Conservation (phyloP, 2,329 filamentous ascomycete genomes). For the Penicillium fuscoglaucum region DNA sequence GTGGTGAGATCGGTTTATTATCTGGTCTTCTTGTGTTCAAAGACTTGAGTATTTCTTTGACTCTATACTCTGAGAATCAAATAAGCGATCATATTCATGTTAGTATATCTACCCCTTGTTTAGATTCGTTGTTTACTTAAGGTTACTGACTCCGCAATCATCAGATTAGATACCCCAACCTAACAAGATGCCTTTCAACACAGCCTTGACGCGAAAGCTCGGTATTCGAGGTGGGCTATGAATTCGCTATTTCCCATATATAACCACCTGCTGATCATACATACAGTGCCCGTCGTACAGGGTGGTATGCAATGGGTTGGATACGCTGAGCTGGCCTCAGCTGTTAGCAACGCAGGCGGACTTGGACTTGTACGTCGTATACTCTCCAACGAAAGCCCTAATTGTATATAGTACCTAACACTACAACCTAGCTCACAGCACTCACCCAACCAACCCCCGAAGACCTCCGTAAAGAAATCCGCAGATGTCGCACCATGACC, state of each 20-base stretch:
- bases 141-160: constrained; percentile 7
- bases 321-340: constrained; percentile 54
- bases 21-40: constrained; percentile 6
- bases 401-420: background rate
- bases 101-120: background rate
- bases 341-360: constrained; percentile 56
- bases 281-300: constrained; percentile 50
- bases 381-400: background rate
- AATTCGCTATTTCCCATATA: background rate
- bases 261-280: constrained; percentile 5
- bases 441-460: constrained; percentile 90
- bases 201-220: constrained; percentile 61
- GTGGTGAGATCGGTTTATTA: background rate
- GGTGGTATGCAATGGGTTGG: constrained; percentile 60
- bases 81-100: background rate
- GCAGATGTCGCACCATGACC: constrained; percentile 72
- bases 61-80: background rate
- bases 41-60: background rate
- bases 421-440: constrained; percentile 47
- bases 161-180: constrained; percentile 13
- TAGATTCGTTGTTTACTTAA: background rate
- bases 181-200: constrained; percentile 62
- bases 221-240: constrained; percentile 49
- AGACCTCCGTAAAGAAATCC: constrained; percentile 91
- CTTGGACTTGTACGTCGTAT: constrained; percentile 50